Evolutionary conservation across 108 stramenopile species (phyloP).

Genomic region (Seminavis robusta): DNA sequence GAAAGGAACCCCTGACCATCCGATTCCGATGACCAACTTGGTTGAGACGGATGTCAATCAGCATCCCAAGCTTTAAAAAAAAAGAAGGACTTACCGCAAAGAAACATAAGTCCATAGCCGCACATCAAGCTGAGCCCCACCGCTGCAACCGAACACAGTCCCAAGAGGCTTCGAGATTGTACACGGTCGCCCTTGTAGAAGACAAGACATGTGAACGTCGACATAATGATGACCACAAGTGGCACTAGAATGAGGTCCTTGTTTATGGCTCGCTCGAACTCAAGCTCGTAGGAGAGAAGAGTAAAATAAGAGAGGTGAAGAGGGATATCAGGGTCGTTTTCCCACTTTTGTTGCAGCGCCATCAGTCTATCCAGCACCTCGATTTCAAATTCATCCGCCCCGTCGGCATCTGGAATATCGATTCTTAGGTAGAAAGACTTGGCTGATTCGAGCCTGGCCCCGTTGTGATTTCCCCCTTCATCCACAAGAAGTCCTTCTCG

Average conservation of each 20-base stretch:
- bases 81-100: no score
- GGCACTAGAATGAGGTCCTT: slow-evolving; percentile 7
- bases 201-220: slow-evolving; percentile 2
- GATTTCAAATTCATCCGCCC: slow-evolving; percentile 1
- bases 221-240: slow-evolving; percentile 1
- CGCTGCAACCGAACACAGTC: slow-evolving; percentile 4
- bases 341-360: slow-evolving; percentile 1
- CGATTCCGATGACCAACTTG: no score
- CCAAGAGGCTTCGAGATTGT: slow-evolving; percentile 1
- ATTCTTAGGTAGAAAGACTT: no score
- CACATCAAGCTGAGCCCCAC: slow-evolving; percentile 7
- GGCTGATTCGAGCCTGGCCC: no score
- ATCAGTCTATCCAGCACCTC: slow-evolving; percentile 2
- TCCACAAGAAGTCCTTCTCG: no score
- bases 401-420: background rate
- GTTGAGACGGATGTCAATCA: no score
- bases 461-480: no score
- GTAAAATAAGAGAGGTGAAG: background rate
- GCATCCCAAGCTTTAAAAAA: no score
- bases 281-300: background rate
- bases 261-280: slow-evolving; percentile 7
- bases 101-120: slow-evolving; percentile 4
- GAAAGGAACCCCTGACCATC: slow-evolving; percentile 13
- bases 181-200: slow-evolving; percentile 7
- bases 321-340: background rate